Evolutionary conservation across 2,329 filamentous ascomycete species (phyloP).

Genomic region (Chaetomium globosum): DNA sequence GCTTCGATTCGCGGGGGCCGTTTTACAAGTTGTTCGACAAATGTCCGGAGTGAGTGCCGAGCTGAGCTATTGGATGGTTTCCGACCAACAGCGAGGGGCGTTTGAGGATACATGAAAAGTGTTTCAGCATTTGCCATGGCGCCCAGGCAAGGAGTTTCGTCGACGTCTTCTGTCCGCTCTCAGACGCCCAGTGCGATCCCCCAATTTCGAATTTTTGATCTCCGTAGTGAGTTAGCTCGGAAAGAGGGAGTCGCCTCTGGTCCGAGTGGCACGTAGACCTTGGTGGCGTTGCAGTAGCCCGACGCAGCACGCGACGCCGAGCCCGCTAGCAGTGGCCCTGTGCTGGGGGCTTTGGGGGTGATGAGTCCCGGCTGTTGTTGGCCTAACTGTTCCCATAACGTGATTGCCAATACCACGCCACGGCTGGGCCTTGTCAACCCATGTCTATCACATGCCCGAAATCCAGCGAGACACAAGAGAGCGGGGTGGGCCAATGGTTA

Average conservation of each 20-base stretch:
- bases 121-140: constrained; percentile 8
- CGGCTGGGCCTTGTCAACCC: constrained; percentile 19
- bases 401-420: constrained; percentile 17
- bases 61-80: neutral
- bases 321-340: constrained; percentile 7
- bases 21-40: neutral
- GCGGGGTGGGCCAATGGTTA: constrained; percentile 10
- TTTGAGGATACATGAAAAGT: neutral
- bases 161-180: neutral
- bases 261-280: neutral
- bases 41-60: neutral
- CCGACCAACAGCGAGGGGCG: neutral
- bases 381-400: neutral
- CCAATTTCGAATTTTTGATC: neutral
- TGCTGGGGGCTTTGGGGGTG: neutral
- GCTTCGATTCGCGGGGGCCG: neutral
- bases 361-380: constrained; percentile 1
- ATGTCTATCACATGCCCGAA: constrained; percentile 29
- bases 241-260: constrained; percentile 1
- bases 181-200: neutral
- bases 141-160: neutral
- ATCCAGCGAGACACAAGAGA: constrained; percentile 14
- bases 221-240: neutral
- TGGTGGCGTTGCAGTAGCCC: constrained; percentile 7
- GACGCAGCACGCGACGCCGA: constrained; percentile 8